A percentile compares a stretch with the other conserved stretches of the same genome.
phyloP scores from a whole-genome alignment of 257 asterid species.

The Paulownia fortunei region DNA sequence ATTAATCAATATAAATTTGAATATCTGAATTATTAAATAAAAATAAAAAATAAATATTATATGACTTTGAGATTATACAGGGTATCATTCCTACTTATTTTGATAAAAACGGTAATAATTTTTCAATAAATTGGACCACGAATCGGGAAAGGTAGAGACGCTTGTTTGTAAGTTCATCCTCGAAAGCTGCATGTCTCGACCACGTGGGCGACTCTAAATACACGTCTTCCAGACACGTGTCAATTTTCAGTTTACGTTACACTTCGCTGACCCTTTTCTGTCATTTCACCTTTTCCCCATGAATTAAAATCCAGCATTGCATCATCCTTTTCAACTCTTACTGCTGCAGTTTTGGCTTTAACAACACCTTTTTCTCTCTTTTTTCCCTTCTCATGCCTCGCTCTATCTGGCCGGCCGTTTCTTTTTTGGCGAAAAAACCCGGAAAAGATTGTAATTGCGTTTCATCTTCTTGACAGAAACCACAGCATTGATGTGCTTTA shows the following conservation, averaged over 20 bases:
- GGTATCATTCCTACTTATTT: too few relatives aligned
- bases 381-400: not conserved
- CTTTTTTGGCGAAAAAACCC: not conserved
- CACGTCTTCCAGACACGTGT: slow-evolving; percentile 50
- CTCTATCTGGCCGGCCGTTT: not conserved
- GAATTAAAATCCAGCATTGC: not conserved
- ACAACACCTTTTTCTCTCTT: not conserved
- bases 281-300: not conserved
- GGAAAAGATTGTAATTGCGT: not conserved
- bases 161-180: slow-evolving; percentile 37
- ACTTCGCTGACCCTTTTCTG: slow-evolving; percentile 29
- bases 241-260: slow-evolving; percentile 35
- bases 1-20: too few relatives aligned
- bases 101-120: not conserved
- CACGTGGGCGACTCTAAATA: slow-evolving; percentile 48
- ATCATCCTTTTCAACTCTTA: not conserved
- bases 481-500: not conserved
- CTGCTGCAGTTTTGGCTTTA: not conserved
- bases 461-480: not conserved
- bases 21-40: too few relatives aligned
- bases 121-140: not conserved
- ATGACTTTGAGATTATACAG: too few relatives aligned
- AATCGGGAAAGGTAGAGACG: slow-evolving; percentile 39
- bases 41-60: too few relatives aligned
- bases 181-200: slow-evolving; percentile 46